phyloP scores from a whole-genome alignment of 805 yeast species.

The Jamesozyma piceae region DNA sequence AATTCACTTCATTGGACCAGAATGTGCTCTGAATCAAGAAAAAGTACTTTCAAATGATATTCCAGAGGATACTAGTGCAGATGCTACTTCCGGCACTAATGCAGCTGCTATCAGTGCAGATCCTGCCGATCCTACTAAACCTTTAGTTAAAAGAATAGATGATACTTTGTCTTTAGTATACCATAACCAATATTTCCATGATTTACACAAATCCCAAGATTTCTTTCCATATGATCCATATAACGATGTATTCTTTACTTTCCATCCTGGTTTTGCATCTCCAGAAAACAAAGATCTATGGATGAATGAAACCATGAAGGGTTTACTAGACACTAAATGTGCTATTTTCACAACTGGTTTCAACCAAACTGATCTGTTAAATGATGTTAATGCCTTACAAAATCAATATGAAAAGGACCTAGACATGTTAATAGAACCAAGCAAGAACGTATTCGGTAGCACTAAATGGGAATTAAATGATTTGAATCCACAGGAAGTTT shows the following conservation, averaged over 20 bases:
- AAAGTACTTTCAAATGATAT: conserved; percentile 10
- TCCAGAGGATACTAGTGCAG: background rate
- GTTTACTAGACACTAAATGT: conserved; percentile 86
- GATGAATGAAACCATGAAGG: conserved; percentile 86
- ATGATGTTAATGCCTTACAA: conserved; percentile 66
- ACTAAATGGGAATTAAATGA: conserved; percentile 95
- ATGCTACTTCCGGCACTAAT: conserved; percentile 26
- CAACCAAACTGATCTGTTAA: conserved; percentile 59
- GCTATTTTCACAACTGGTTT: conserved; percentile 86
- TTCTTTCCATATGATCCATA: conserved; percentile 98
- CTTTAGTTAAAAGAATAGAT: conserved; percentile 68
- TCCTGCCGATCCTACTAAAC: conserved; percentile 15
- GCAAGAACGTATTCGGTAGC: conserved; percentile 67
- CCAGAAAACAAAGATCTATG: conserved; percentile 73
- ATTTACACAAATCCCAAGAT: conserved; percentile 83
- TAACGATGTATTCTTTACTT: conserved; percentile 81
- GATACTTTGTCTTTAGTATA: conserved; percentile 66
- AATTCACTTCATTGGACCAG: conserved; percentile 92
- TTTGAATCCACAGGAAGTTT: conserved; percentile 86
- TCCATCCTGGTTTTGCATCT: conserved; percentile 92
- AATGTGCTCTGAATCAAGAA: conserved; percentile 65
- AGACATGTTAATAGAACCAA: conserved; percentile 71
- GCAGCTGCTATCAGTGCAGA: conserved; percentile 20
- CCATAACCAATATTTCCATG: conserved; percentile 89
- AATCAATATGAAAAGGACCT: conserved; percentile 63